Evolutionary conservation across 805 yeast species (phyloP), one percentile per base, ranked within the genome.

Genomic region (Saturnispora diversa): DNA sequence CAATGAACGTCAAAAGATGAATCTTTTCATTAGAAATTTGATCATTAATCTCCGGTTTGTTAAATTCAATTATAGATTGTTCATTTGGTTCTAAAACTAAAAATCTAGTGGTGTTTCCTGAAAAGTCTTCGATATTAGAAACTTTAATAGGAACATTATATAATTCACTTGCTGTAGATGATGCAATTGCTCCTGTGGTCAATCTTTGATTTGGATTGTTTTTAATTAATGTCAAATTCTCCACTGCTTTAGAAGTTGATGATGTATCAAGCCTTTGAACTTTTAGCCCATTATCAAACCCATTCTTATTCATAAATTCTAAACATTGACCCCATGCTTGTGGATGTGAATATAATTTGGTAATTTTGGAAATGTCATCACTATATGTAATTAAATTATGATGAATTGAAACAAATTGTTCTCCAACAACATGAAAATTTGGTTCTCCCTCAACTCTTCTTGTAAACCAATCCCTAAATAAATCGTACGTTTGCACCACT

Each of bases 311-410:
- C 31, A 83, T 55, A 64, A 84, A 92, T 17, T 64, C 57, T 3
- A 70, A 64, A 37, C 84, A 80, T 57, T 90, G 98, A 8, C 96
- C 94, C 98, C 98, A 90, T 0, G 88, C 98, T 59, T 90, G 98
- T 2, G 98, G 97, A 60, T 90, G 98, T 3, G 96, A 84, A 62
- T 84, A 84, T 15, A 90, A 71, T 24, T 68, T 72, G 12, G 55
- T 60, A 38, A 87, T 70, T 11, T 68, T 56, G 1, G 57, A 47
- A 3, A 80, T 49, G 25, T 66, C 67, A 34, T 54, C 50, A 7
- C 73, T 68, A 47, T 58, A 64, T 4, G 79, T 61, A 45, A 79
- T 64, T 28, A 90, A 65, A 56, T 81, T 80, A 63, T 92, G 97
- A 43, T 77, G 80, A 44, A 90, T 84, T 1, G 81, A 59, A 2